Evolutionary conservation across 176 grass and related monocot genomes (phyloP), one percentile per base, ranked within the genome.

Genomic region (Melocanna baccifera): DNA sequence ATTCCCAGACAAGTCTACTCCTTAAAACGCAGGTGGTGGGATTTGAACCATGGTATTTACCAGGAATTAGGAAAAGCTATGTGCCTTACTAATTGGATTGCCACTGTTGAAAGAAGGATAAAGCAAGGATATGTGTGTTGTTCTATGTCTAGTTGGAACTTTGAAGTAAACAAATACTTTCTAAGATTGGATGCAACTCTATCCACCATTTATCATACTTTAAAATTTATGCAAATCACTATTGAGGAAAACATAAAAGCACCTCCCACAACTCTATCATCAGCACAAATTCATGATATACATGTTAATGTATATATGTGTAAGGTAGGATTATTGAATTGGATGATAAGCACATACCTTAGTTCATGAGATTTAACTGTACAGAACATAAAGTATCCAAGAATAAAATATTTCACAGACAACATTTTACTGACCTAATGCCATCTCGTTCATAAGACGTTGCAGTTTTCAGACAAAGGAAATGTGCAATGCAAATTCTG

Each of bases 361-460:
- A 75, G 39, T 62, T 53, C 26, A 4, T 53, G 30, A 53, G 18
- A 73, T 28, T 22, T 79, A 65, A 78, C 19, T 57, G 18, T 43
- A 70, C 19, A 65, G 32, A 72, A 37, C 7, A 78, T 63, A 45
- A 55, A 55, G 12, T 32, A 32, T 16, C 29, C 37, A 66, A 66
- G 16, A 88, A 74, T 59, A 25, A 58, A 81, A 74, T 34, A 81
- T 69, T 48, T 56, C 30, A 53, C 67, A 4, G 36, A 36, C 37
- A 61, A 36, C 65, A 59, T 71, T 57, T 25, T 51, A 71, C 66
- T 26, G 7, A 70, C 37, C 62, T 46, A 19, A 58, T 40, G 18
- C 15, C 19, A 68, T 76, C 30, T 75, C 12, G 45, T 76, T 82
- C 51, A 75, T 82, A 82, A 76, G 22, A 28, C 8, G 28, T 73